Evolutionary conservation across 305 asterid species (phyloP).

Genomic region (Caryopteris hybrid): DNA sequence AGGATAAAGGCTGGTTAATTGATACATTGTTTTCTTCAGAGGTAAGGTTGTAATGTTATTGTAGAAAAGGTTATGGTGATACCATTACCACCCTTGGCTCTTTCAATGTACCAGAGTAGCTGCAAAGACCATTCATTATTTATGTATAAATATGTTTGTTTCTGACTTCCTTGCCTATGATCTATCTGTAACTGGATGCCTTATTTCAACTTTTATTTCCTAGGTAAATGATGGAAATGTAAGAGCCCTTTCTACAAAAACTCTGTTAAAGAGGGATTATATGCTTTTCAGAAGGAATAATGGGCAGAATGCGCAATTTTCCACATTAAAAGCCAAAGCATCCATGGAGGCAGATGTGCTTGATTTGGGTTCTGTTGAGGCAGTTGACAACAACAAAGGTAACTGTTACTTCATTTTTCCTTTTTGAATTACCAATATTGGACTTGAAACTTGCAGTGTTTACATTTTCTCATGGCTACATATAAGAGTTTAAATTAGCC

Average conservation of each 20-base stretch:
- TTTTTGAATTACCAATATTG: background rate
- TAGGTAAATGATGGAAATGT: conserved; percentile 41
- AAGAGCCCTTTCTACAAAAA: conserved; percentile 23
- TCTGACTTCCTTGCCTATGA: background rate
- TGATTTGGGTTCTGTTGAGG: conserved; percentile 46
- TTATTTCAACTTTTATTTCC: conserved; percentile 7
- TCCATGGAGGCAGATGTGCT: conserved; percentile 46
- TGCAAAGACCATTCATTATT: background rate
- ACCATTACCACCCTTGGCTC: background rate
- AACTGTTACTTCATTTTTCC: conserved; percentile 17
- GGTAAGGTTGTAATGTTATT: background rate
- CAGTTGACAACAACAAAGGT: conserved; percentile 41
- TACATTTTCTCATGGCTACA: background rate
- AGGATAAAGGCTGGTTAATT: background rate
- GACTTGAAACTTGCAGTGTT: background rate
- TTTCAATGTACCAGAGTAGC: background rate
- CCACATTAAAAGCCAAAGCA: conserved; percentile 37
- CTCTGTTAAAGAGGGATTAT: conserved; percentile 21
- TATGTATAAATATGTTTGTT: background rate
- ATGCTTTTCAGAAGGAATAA: conserved; percentile 15
- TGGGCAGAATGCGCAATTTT: conserved; percentile 17
- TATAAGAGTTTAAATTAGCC: background rate
- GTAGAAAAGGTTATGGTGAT: background rate
- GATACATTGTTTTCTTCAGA: background rate
- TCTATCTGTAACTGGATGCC: conserved; percentile 7